These are phyloP conservation scores for Dothistroma pini DNA, from an alignment of 2,329 filamentous ascomycete genomes.

Conservation along the genomic window DNA sequence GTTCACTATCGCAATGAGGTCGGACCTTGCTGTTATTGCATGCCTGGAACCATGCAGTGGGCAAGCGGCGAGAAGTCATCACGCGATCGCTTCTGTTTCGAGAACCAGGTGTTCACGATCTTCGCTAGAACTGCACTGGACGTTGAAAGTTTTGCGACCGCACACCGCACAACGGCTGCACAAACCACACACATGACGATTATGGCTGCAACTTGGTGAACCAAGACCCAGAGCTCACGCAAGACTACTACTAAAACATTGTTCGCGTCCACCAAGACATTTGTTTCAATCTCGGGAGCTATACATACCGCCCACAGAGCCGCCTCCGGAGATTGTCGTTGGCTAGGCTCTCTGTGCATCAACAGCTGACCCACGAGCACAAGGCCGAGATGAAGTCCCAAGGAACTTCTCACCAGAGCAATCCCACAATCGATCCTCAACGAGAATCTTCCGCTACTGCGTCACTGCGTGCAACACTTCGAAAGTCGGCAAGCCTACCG, in stretches of 20 bases:
- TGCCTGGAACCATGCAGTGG: background rate
- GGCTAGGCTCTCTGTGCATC: background rate
- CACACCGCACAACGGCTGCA: background rate
- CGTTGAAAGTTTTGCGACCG: background rate
- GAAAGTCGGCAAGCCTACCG: background rate
- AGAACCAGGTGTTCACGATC: background rate
- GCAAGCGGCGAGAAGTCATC: background rate
- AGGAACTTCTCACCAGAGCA: background rate
- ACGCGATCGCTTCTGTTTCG: background rate
- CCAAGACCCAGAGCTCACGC: background rate
- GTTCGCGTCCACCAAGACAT: background rate
- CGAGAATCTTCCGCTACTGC: background rate
- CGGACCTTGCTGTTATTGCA: background rate
- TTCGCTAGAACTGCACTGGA: background rate
- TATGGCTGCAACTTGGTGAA: background rate
- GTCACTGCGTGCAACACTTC: background rate
- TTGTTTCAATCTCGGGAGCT: background rate
- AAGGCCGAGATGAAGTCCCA: background rate
- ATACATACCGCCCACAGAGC: background rate
- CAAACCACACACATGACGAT: slow-evolving; percentile 2
- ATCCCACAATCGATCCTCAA: background rate
- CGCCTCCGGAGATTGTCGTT: background rate
- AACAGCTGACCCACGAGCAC: background rate
- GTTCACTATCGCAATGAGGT: background rate
- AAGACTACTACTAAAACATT: background rate